These are phyloP conservation scores for Quillaja saponaria DNA, from an alignment of 306 rosid species.

Conservation along the genomic window DNA sequence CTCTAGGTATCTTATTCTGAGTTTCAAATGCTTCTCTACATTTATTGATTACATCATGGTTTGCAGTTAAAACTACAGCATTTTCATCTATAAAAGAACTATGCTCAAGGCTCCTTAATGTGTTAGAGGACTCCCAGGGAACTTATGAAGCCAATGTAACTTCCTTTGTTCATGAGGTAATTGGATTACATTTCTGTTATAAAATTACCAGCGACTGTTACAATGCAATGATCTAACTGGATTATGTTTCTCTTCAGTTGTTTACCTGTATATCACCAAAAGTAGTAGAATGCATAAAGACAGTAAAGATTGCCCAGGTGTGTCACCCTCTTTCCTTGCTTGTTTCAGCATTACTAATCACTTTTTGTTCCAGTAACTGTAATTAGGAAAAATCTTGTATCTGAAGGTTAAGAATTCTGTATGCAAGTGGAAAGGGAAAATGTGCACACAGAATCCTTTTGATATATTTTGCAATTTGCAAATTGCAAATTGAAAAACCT, in stretches of 20 bases:
- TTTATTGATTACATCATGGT: slow-evolving; percentile 19
- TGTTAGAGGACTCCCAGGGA: slow-evolving; percentile 45
- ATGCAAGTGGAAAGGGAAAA: no score
- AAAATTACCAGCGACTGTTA: slow-evolving; percentile 19
- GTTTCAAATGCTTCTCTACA: slow-evolving; percentile 12
- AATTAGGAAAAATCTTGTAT: slow-evolving; percentile 4
- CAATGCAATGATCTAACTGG: slow-evolving; percentile 27
- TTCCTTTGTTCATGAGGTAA: slow-evolving; percentile 72
- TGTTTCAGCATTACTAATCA: slow-evolving; percentile 10
- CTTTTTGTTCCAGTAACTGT: background rate
- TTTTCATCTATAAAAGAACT: slow-evolving; percentile 72
- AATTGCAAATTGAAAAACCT: no score
- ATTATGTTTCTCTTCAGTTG: slow-evolving; percentile 49
- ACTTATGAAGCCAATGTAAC: slow-evolving; percentile 34
- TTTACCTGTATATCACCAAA: slow-evolving; percentile 58
- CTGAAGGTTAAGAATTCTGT: no score
- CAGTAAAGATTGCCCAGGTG: slow-evolving; percentile 91
- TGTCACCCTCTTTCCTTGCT: slow-evolving; percentile 26
- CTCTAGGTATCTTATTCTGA: slow-evolving; percentile 15
- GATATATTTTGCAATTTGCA: no score
- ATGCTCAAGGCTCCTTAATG: slow-evolving; percentile 59
- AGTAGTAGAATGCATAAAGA: slow-evolving; percentile 67
- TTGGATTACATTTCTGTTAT: slow-evolving; percentile 20
- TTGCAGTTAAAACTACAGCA: slow-evolving; percentile 76
- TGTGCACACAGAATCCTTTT: no score